Percentiles rank a stretch among this genome's conserved stretches.
Conservation (phyloP, 768 basidiomycete genomes). For the Auriscalpium orientale region DNA sequence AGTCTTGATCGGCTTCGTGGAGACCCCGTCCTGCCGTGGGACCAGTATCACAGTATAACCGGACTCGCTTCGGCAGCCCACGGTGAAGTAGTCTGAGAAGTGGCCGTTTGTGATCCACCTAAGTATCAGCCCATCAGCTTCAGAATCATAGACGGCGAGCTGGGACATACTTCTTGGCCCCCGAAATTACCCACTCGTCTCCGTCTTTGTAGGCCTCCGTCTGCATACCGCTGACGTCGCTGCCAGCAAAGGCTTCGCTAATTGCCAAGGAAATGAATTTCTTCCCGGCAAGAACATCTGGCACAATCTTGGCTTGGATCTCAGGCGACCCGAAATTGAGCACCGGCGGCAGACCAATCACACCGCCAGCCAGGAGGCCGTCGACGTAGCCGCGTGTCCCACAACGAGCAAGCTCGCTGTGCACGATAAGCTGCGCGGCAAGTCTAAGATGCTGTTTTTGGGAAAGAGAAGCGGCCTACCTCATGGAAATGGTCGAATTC, state of each 20-base stretch:
- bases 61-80: constrained; percentile 63
- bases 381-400: constrained; percentile 85
- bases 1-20: constrained; percentile 87
- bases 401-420: constrained; percentile 75
- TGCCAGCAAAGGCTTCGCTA: constrained; percentile 89
- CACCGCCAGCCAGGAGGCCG: constrained; percentile 71
- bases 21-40: constrained; percentile 61
- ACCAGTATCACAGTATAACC: constrained; percentile 75
- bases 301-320: constrained; percentile 60
- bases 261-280: constrained; percentile 89
- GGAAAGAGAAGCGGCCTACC: constrained; percentile 26
- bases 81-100: constrained; percentile 81
- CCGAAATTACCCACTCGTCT: constrained; percentile 80
- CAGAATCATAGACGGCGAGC: background rate
- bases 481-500: constrained; percentile 96
- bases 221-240: constrained; percentile 77
- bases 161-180: constrained; percentile 76
- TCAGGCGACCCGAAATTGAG: constrained; percentile 82
- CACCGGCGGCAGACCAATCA: constrained; percentile 86
- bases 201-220: constrained; percentile 84
- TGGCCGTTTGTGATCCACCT: constrained; percentile 90
- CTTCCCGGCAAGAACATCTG: constrained; percentile 67
- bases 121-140: constrained; percentile 8
- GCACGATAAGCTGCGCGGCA: constrained; percentile 56
- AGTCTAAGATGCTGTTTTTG: constrained; percentile 1